phyloP scores from a whole-genome alignment of 179 eudicot genomes.

The Spergularia azorica region DNA sequence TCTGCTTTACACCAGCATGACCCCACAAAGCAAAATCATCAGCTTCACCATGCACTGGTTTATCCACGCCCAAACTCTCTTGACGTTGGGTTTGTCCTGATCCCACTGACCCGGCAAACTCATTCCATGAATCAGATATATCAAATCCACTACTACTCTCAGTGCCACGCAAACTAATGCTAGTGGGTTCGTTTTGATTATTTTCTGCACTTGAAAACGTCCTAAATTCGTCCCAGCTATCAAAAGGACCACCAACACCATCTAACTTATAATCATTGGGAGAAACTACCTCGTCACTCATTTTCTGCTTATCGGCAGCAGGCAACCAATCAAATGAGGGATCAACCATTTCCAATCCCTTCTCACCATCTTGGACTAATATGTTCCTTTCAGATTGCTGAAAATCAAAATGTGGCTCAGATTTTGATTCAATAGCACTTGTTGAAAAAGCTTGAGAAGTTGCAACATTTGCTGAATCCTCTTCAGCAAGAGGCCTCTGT shows the following conservation, averaged over 20 bases:
- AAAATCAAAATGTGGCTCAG: slow-evolving; percentile 25
- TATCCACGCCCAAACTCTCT: slow-evolving; percentile 4
- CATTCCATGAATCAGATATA: slow-evolving; percentile 38
- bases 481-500: slow-evolving; percentile 32
- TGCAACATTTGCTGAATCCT: slow-evolving; percentile 24
- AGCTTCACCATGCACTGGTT: slow-evolving; percentile 10
- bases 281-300: slow-evolving; percentile 6
- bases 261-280: slow-evolving; percentile 12
- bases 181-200: slow-evolving; percentile 35
- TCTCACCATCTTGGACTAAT: slow-evolving; percentile 24
- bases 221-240: slow-evolving; percentile 31
- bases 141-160: slow-evolving; percentile 20
- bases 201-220: slow-evolving; percentile 24
- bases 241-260: slow-evolving; percentile 22
- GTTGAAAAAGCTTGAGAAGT: slow-evolving; percentile 23
- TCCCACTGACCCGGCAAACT: slow-evolving; percentile 32
- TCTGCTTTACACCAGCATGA: slow-evolving; percentile 10
- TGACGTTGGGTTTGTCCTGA: slow-evolving; percentile 20
- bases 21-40: slow-evolving; percentile 22
- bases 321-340: slow-evolving; percentile 40
- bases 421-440: slow-evolving; percentile 21
- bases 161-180: slow-evolving; percentile 26
- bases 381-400: slow-evolving; percentile 34
- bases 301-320: slow-evolving; percentile 32
- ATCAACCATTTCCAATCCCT: slow-evolving; percentile 20